phyloP scores from a whole-genome alignment of 1,284 basidiomycete genomes.

The Puccinia hordei region DNA sequence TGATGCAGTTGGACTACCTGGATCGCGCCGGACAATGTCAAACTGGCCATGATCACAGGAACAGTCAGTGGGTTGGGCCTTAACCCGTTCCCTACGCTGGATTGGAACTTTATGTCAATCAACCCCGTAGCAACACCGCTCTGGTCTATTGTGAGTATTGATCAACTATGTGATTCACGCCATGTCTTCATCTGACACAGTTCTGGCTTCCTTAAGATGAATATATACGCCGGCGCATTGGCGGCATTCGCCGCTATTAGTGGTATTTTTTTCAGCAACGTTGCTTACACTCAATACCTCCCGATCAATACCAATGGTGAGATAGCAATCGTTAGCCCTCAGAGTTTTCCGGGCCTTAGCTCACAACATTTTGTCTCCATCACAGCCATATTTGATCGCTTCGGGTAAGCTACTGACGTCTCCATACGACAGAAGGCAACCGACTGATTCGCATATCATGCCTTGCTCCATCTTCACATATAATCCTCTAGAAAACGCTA shows the following conservation, averaged over 20 bases:
- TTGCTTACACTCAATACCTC: slow-evolving; percentile 51
- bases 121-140: slow-evolving; percentile 57
- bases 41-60: slow-evolving; percentile 52
- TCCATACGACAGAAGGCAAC: neutral
- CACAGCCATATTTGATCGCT: slow-evolving; percentile 37
- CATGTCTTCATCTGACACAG: neutral
- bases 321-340: neutral
- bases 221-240: slow-evolving; percentile 31
- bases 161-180: slow-evolving; percentile 52
- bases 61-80: slow-evolving; percentile 58
- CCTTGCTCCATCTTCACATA: neutral
- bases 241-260: slow-evolving; percentile 3
- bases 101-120: slow-evolving; percentile 61
- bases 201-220: slow-evolving; percentile 20
- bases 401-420: slow-evolving; percentile 26
- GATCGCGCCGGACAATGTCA: slow-evolving; percentile 50
- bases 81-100: slow-evolving; percentile 62
- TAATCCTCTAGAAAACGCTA: slow-evolving; percentile 25
- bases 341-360: neutral
- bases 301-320: slow-evolving; percentile 53
- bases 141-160: slow-evolving; percentile 55
- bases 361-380: neutral
- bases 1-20: slow-evolving; percentile 43
- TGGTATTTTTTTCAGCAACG: slow-evolving; percentile 26
- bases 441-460: slow-evolving; percentile 12